phyloP scores from a whole-genome alignment of 2,329 filamentous ascomycete species.

The Aspergillus transmontanensis region DNA sequence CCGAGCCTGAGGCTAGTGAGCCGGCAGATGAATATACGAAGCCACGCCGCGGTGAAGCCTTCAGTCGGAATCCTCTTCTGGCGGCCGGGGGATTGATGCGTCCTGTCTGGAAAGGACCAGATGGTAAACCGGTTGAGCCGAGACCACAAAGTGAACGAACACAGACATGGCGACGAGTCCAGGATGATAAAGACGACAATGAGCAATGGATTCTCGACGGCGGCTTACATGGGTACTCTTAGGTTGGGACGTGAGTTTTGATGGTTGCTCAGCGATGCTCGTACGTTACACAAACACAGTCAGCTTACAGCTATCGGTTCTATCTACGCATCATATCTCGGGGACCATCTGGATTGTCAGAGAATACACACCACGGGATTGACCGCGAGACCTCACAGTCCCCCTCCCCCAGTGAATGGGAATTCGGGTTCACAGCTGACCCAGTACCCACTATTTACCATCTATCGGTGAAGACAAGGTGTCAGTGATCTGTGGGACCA shows the following conservation, averaged over 20 bases:
- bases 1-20: slow-evolving; percentile 27
- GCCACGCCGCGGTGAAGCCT: slow-evolving; percentile 34
- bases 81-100: slow-evolving; percentile 46
- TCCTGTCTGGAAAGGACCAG: slow-evolving; percentile 47
- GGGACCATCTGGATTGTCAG: background rate
- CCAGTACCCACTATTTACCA: background rate
- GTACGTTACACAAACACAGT: background rate
- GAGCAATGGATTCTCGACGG: slow-evolving; percentile 52
- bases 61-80: slow-evolving; percentile 49
- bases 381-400: background rate
- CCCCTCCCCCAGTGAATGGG: background rate
- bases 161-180: slow-evolving; percentile 50
- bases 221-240: slow-evolving; percentile 40
- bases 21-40: slow-evolving; percentile 20
- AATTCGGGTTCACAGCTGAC: background rate
- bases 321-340: background rate
- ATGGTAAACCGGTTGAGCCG: slow-evolving; percentile 27
- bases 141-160: slow-evolving; percentile 34
- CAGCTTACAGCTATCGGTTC: background rate
- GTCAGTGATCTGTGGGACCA: background rate
- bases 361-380: background rate
- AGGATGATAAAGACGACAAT: slow-evolving; percentile 51
- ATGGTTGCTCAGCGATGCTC: background rate
- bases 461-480: background rate
- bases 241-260: background rate